Conservation (phyloP, 1,284 basidiomycete species). For the Apiotrichum domesticum region DNA sequence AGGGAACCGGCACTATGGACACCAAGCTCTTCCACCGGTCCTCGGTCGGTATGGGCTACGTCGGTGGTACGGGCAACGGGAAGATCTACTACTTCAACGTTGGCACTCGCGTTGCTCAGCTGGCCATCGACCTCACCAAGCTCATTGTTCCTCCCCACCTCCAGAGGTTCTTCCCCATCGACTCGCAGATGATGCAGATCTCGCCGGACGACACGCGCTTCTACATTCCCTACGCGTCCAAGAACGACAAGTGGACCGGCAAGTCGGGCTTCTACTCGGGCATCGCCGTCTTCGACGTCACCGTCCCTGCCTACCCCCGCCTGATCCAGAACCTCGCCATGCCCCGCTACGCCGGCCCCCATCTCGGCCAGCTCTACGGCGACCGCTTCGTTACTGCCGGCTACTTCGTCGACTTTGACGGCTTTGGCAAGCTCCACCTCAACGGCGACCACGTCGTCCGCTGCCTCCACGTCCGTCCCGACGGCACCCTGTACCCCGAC, state of each 20-base stretch:
- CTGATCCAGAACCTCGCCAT: constrained; percentile 9
- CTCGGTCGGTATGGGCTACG: constrained; percentile 8
- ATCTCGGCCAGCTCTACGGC: constrained; percentile 9
- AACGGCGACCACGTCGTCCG: constrained; percentile 17
- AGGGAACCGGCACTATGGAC: constrained; percentile 13
- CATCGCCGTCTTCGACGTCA: constrained; percentile 10
- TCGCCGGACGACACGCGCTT: constrained; percentile 11
- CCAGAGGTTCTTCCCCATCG: background rate
- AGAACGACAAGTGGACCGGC: constrained; percentile 1
- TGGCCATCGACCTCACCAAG: constrained; percentile 11
- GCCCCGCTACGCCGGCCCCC: constrained; percentile 12
- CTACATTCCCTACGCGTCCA: constrained; percentile 10
- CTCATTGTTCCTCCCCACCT: constrained; percentile 1
- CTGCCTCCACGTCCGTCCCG: constrained; percentile 3
- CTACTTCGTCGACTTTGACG: constrained; percentile 17
- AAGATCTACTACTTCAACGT: constrained; percentile 13
- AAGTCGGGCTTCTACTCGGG: constrained; percentile 11
- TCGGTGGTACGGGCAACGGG: constrained; percentile 15
- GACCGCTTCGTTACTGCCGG: constrained; percentile 11
- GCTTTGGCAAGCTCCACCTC: constrained; percentile 16
- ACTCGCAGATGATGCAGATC: constrained; percentile 15
- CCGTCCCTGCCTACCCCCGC: constrained; percentile 2
- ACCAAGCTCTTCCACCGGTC: constrained; percentile 7
- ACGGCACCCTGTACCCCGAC: constrained; percentile 8
- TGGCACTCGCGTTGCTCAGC: background rate